Evolutionary conservation across 2,329 filamentous ascomycete species (phyloP).

Genomic region (Hymenoscyphus fructigenus): DNA sequence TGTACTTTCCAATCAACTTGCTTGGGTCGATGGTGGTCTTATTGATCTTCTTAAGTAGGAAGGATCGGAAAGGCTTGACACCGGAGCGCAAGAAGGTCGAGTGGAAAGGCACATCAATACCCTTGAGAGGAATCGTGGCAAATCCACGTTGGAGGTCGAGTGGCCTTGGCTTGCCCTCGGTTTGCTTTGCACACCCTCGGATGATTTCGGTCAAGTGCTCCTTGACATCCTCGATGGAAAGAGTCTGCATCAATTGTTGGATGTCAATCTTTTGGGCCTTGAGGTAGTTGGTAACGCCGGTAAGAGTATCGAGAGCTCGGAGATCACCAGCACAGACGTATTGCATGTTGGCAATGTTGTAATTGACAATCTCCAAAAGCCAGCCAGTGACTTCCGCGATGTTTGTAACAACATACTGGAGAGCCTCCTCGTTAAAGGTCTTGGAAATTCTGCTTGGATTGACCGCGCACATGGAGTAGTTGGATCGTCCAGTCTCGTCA

Average conservation of each 20-base stretch:
- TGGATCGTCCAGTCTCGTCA: constrained; percentile 87
- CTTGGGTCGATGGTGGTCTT: constrained; percentile 97
- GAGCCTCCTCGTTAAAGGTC: constrained; percentile 96
- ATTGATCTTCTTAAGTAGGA: constrained; percentile 99
- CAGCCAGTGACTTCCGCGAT: constrained; percentile 91
- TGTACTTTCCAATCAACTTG: constrained; percentile 97
- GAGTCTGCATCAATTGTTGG: constrained; percentile 81
- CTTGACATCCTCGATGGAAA: constrained; percentile 89
- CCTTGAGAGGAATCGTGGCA: constrained; percentile 92
- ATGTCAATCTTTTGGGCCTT: constrained; percentile 98
- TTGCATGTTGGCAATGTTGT: constrained; percentile 73
- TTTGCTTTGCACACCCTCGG: constrained; percentile 80
- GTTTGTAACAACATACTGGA: constrained; percentile 95
- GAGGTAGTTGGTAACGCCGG: constrained; percentile 79
- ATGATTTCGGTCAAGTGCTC: constrained; percentile 89
- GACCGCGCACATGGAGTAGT: constrained; percentile 99
- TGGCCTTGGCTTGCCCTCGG: constrained; percentile 82
- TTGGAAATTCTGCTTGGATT: constrained; percentile 98
- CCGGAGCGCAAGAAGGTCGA: constrained; percentile 96
- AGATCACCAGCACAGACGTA: constrained; percentile 72
- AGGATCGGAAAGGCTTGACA: constrained; percentile 97
- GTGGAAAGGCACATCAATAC: constrained; percentile 99
- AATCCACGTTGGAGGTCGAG: constrained; percentile 92
- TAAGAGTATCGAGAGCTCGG: constrained; percentile 68
- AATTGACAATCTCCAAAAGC: constrained; percentile 99